Percentiles rank a stretch among this genome's conserved stretches.
Evolutionary conservation across 2,329 filamentous ascomycete species (phyloP).

Genomic region (Aspergillus fijiensis): DNA sequence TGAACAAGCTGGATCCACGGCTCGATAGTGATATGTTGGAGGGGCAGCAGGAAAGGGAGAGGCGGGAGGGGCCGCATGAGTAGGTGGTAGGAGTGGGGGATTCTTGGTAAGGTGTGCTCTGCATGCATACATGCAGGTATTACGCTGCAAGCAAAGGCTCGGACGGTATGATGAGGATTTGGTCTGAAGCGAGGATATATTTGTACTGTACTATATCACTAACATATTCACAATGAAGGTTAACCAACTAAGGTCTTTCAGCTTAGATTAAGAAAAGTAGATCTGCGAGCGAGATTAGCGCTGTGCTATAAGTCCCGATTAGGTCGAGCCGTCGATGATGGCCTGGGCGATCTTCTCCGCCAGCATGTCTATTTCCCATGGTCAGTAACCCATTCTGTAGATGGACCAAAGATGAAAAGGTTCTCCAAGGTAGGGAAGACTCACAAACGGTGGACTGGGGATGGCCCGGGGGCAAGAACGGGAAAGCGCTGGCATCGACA

Average conservation of each 20-base stretch:
- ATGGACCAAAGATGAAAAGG: too few species aligned
- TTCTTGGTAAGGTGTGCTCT: too few species aligned
- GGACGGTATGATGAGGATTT: neutral
- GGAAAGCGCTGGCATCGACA: constrained; percentile 36
- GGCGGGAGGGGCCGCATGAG: neutral
- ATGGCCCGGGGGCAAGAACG: constrained; percentile 40
- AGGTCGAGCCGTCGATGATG: neutral
- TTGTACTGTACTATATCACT: neutral
- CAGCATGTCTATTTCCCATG: constrained; percentile 28
- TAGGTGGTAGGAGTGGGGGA: neutral
- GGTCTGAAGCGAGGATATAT: too few species aligned
- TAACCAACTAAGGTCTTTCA: neutral
- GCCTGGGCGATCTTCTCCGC: constrained; percentile 27
- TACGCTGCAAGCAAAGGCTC: neutral
- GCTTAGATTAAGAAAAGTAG: too few species aligned
- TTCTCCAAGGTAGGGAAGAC: constrained; percentile 8
- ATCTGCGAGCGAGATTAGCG: too few species aligned
- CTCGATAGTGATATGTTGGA: constrained; percentile 9
- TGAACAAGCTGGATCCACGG: constrained; percentile 10
- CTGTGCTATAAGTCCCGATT: neutral
- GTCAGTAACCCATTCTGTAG: neutral
- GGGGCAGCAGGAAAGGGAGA: neutral
- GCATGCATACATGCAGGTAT: neutral
- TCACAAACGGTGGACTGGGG: constrained; percentile 38
- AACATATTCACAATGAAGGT: neutral